These are phyloP conservation scores for Cicer judaicum DNA, from an alignment of 306 rosid genomes.

Conservation along the genomic window DNA sequence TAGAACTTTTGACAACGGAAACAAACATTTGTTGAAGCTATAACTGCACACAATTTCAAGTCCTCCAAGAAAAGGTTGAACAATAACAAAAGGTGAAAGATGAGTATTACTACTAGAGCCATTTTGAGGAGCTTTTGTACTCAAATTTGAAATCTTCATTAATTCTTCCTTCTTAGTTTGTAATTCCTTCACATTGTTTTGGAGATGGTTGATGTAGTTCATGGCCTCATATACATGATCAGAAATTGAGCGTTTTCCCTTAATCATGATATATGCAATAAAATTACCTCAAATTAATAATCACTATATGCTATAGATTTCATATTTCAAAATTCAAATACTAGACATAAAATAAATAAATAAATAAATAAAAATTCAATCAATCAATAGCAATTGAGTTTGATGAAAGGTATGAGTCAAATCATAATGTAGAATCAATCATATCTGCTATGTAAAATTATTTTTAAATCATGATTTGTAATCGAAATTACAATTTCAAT, in stretches of 20 bases:
- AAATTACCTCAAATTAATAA: background rate
- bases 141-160: slow-evolving; percentile 25
- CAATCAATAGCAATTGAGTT: background rate
- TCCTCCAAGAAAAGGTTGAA: slow-evolving; percentile 55
- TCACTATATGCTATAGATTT: background rate
- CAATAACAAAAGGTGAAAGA: slow-evolving; percentile 38
- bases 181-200: slow-evolving; percentile 53
- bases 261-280: slow-evolving; percentile 6
- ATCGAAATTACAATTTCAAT: too few relatives aligned
- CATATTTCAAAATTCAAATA: background rate
- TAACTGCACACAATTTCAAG: slow-evolving; percentile 56
- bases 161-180: slow-evolving; percentile 53
- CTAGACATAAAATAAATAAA: background rate
- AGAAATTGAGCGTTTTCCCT: slow-evolving; percentile 75
- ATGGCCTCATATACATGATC: slow-evolving; percentile 72
- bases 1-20: slow-evolving; percentile 54
- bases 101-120: background rate
- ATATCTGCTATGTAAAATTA: too few relatives aligned
- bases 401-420: too few relatives aligned
- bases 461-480: too few relatives aligned
- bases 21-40: slow-evolving; percentile 38
- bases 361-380: background rate
- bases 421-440: too few relatives aligned
- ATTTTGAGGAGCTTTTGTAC: slow-evolving; percentile 27
- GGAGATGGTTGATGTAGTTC: slow-evolving; percentile 59